Evolutionary conservation across 192 early-diverging fungal genomes (phyloP), one percentile per base, ranked within the genome.

Genomic region (Coemansia erecta): DNA sequence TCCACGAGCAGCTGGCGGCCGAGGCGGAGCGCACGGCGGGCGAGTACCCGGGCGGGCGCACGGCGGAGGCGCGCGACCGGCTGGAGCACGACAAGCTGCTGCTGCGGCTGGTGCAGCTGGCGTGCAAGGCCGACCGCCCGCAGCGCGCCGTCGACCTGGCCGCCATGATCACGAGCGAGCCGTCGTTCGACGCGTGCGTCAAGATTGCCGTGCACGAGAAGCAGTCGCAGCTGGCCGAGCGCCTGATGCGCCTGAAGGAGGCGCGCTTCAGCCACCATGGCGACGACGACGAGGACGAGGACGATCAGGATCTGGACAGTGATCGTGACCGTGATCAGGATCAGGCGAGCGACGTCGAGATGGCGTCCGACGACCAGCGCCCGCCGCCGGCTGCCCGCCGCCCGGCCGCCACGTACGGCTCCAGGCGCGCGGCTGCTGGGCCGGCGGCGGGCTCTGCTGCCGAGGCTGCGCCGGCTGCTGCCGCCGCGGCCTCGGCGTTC

Each of bases 141-240:
- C 84, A 93, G 62, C 84, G 92, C 9, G 92, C 90, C 0, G 61
- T 95, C 35, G 96, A 96, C 68, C 63, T 98, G 50, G 75, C 84
- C 12, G 71, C 66, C 11, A 80, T 85, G 68, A 75, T 96, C 15
- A 73, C 75, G 41, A 68, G 74, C 18, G 52, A 87, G n/a, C 61
- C 65, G 39, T 88, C 92, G 0, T 74, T 98, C 60, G 91, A 95
- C 45, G 86, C 84, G 0, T 93, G 92, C 3, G 81, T 97, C 48
- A 89, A 92, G 66, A 86, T 97, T 66, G 94, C 95, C 0, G 69
- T 86, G 8, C 69, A 80, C 60, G 70, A 88, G 60, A 81, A 85
- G 51, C 77, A 85, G 41, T 73, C 85, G 4, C 72, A 61, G 11
- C 70, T 97, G 40, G 93, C 92, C 28, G 92, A 97, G 52, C 83